phyloP scores from a whole-genome alignment of 2,329 filamentous ascomycete species.

The Hypoxylon sp. region DNA sequence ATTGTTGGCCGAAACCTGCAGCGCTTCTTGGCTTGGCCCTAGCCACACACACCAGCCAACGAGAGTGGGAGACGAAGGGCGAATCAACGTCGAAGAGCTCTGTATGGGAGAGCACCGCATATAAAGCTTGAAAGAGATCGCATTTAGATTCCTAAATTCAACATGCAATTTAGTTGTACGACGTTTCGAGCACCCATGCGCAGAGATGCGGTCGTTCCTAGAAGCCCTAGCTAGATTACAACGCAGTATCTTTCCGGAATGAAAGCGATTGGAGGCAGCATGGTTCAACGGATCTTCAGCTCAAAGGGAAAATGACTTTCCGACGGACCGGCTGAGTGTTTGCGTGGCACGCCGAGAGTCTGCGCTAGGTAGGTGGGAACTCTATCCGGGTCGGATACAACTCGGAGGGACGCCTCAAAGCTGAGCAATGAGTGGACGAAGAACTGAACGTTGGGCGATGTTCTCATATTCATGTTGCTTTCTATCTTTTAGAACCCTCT shows the following conservation, averaged over 20 bases:
- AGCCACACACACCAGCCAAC: background rate
- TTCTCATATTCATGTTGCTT: background rate
- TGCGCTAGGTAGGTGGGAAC: conserved; percentile 4
- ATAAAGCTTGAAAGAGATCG: background rate
- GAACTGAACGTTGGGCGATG: too few species aligned
- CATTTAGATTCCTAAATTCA: background rate
- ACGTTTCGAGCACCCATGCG: background rate
- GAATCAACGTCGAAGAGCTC: background rate
- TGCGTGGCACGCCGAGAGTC: conserved; percentile 6
- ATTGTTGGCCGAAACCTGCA: conserved; percentile 11
- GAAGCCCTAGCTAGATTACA: background rate
- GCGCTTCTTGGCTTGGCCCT: background rate
- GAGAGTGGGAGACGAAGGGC: background rate
- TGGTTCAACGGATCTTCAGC: background rate
- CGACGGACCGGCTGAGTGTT: background rate
- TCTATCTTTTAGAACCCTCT: background rate
- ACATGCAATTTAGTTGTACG: background rate
- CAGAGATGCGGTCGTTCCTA: background rate
- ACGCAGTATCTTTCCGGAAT: background rate
- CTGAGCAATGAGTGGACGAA: background rate
- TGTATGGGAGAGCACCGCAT: background rate
- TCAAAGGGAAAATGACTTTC: background rate
- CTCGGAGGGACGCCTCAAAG: background rate
- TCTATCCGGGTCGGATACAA: background rate
- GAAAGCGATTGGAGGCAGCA: background rate